Evolutionary conservation across 202 grass and related monocot genomes (phyloP).

Genomic region (Saccharum hybrid): DNA sequence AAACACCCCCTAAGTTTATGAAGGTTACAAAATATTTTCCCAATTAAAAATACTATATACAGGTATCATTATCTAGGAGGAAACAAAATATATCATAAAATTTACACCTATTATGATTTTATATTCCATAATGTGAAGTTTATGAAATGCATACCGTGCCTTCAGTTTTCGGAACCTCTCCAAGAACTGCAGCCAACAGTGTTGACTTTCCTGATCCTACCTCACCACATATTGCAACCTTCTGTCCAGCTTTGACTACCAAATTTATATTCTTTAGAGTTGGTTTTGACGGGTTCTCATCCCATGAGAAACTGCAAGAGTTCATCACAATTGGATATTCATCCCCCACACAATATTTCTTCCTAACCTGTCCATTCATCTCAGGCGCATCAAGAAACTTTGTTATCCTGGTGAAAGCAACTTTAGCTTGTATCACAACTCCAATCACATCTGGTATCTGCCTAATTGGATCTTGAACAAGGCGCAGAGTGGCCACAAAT

Average conservation of each 20-base stretch:
- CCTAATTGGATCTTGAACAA: conserved; percentile 83
- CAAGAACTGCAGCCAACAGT: conserved; percentile 79
- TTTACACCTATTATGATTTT: background rate
- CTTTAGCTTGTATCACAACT: conserved; percentile 83
- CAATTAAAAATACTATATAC: background rate
- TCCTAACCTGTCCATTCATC: conserved; percentile 56
- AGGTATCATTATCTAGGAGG: background rate
- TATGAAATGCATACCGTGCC: conserved; percentile 66
- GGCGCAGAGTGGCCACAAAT: conserved; percentile 78
- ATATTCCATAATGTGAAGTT: background rate
- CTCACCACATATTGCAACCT: conserved; percentile 93
- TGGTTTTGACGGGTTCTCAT: conserved; percentile 62
- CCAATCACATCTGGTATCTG: conserved; percentile 88
- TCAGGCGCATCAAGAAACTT: conserved; percentile 89
- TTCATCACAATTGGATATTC: conserved; percentile 58
- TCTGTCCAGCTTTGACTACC: conserved; percentile 67
- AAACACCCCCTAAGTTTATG: background rate
- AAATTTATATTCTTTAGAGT: conserved; percentile 81
- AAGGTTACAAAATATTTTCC: background rate
- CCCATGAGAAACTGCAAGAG: conserved; percentile 83
- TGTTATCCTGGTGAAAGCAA: conserved; percentile 76
- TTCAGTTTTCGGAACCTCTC: conserved; percentile 69
- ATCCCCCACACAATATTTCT: conserved; percentile 28
- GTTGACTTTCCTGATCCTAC: conserved; percentile 97
- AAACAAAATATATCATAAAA: conserved; percentile 17